phyloP scores from a whole-genome alignment of 2,329 filamentous ascomycete species.

The Macrophomina tecta region DNA sequence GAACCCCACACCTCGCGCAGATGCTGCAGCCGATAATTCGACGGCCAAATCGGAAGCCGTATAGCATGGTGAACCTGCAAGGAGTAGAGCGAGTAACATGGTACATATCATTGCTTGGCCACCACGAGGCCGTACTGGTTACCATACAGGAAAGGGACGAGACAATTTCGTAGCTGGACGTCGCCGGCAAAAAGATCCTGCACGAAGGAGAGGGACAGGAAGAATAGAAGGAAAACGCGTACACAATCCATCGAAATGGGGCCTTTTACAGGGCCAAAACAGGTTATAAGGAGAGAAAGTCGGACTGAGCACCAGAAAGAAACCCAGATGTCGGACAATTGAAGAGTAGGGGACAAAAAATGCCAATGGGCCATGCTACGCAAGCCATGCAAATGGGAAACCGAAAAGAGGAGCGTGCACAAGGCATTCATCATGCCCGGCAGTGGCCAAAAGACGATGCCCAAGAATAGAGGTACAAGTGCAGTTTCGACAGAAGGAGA shows the following conservation, averaged over 20 bases:
- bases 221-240: not conserved
- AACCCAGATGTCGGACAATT: not conserved
- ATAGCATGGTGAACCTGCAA: not conserved
- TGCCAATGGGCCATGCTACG: slow-evolving; percentile 18
- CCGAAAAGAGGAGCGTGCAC: slow-evolving; percentile 1
- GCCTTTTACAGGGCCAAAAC: not conserved
- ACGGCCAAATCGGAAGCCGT: not conserved
- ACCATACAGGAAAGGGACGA: slow-evolving; percentile 4
- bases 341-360: not conserved
- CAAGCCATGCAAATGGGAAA: slow-evolving; percentile 19
- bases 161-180: not conserved
- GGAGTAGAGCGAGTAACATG: not conserved
- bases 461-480: not conserved
- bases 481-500: not conserved
- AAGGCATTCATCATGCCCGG: slow-evolving; percentile 2
- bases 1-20: slow-evolving; percentile 3
- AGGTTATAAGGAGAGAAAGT: slow-evolving; percentile 1
- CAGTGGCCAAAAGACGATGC: slow-evolving; percentile 2
- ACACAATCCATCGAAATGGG: slow-evolving; percentile 3
- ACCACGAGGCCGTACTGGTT: not conserved
- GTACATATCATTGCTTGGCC: slow-evolving; percentile 14
- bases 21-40: not conserved
- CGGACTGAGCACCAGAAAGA: not conserved
- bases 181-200: not conserved
- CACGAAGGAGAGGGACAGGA: not conserved